phyloP scores from a whole-genome alignment of 306 rosid species.

The Aeschynomene evenia region DNA sequence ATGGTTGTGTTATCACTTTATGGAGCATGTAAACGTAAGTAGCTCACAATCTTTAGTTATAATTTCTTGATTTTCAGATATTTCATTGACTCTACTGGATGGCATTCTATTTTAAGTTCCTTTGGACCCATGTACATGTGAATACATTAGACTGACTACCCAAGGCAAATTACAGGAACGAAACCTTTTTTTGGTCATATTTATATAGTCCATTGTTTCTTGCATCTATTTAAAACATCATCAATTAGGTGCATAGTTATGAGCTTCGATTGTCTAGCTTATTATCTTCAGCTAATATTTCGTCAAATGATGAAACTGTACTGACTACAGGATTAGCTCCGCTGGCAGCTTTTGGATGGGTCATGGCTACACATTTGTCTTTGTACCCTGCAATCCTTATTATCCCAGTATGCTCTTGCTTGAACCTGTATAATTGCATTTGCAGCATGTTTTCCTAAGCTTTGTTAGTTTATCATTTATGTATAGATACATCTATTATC shows the following conservation, averaged over 20 bases:
- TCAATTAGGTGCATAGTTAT: not conserved
- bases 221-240: not conserved
- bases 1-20: slow-evolving; percentile 45
- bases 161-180: not conserved
- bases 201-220: slow-evolving; percentile 14
- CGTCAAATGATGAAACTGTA: slow-evolving; percentile 31
- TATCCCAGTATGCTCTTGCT: slow-evolving; percentile 67
- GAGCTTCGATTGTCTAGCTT: slow-evolving; percentile 10
- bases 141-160: not conserved
- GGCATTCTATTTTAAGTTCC: not conserved
- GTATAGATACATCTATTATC: slow-evolving; percentile 16
- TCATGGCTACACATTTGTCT: slow-evolving; percentile 89
- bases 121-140: not conserved
- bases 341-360: slow-evolving; percentile 96
- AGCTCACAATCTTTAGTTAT: slow-evolving; percentile 10
- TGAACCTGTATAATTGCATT: slow-evolving; percentile 23
- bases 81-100: slow-evolving; percentile 14
- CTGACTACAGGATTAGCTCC: slow-evolving; percentile 62
- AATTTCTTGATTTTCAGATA: slow-evolving; percentile 1
- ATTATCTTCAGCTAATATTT: slow-evolving; percentile 27
- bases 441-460: slow-evolving; percentile 20
- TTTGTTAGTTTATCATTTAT: slow-evolving; percentile 22
- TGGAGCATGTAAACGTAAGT: slow-evolving; percentile 52
- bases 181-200: not conserved
- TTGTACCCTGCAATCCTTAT: slow-evolving; percentile 78